These are phyloP conservation scores for Pleodorina starrii DNA, from an alignment of 139 green algal genomes.

Conservation along the genomic window DNA sequence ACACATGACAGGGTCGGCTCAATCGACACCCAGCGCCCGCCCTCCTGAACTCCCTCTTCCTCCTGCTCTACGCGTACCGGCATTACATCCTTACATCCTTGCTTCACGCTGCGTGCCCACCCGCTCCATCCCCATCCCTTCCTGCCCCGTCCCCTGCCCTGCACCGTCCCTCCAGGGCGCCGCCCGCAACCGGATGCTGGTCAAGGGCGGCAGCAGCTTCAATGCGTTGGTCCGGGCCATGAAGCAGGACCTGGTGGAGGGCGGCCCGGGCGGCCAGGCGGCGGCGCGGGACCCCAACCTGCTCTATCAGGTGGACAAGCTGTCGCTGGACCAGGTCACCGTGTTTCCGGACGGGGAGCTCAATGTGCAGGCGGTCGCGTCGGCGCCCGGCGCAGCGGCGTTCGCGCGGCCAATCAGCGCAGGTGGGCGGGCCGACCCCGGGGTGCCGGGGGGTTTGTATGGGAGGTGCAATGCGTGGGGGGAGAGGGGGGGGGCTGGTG, in stretches of 20 bases:
- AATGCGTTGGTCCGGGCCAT: conserved; percentile 90
- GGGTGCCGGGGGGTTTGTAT: neutral
- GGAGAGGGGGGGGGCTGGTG: too few relatives aligned
- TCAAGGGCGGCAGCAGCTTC: conserved; percentile 88
- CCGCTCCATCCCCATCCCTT: too few relatives aligned
- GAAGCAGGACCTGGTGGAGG: conserved; percentile 90
- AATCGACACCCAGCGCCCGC: too few relatives aligned
- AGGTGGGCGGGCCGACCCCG: conserved; percentile 40
- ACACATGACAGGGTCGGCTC: too few relatives aligned
- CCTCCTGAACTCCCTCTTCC: too few relatives aligned
- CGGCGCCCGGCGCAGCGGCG: conserved; percentile 52
- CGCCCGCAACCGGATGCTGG: conserved; percentile 89
- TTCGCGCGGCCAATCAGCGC: conserved; percentile 54
- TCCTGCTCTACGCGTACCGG: too few relatives aligned
- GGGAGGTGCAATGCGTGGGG: too few relatives aligned
- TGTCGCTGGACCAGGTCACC: conserved; percentile 85
- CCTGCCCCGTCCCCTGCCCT: neutral
- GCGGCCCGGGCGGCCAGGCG: conserved; percentile 65
- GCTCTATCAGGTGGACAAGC: conserved; percentile 78
- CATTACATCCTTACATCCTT: too few relatives aligned
- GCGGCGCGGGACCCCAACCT: conserved; percentile 60
- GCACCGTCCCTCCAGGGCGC: conserved; percentile 53
- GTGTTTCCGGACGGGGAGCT: conserved; percentile 91
- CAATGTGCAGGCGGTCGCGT: conserved; percentile 78
- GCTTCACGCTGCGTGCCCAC: too few relatives aligned